Evolutionary conservation across 2,329 filamentous ascomycete genomes (phyloP), one percentile per base, ranked within the genome.

Genomic region (Didymosphaeria variabile): DNA sequence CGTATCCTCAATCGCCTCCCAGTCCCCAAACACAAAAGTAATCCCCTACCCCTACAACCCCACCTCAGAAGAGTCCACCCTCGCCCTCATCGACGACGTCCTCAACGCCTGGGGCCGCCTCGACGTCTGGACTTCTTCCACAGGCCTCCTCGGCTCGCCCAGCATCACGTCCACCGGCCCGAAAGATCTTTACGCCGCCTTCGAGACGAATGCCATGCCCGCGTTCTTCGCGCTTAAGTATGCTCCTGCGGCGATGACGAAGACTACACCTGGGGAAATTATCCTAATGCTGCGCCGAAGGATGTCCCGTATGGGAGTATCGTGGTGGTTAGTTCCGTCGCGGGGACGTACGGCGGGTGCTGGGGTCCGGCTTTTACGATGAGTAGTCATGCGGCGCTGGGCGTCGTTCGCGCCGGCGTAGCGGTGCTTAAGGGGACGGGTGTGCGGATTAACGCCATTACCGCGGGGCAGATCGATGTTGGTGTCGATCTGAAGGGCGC

Each of bases 211-310:
- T 68, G 82, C 82, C 42, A 82, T 89, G 75, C 85, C 86, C 7
- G 86, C 87, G 2, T 89, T 90, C 79, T 88, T 88, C 67, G 87
- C 87, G 1, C 79, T 89, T 63, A 89, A 89, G 72, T 88, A 89
- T 67, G 86, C 86, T 0, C 86, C 87, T 0, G 83, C 86, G 2
- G 87, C 88, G 1, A 89, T 90, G 87, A 81, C 78, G 19, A 89
- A 89, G 71, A 82, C 84, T 7, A 84, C 84, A 0, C 79, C 82
- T 0, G 84, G 85, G 81, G 84, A 8, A 81, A 72, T 46, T 89
- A 90, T 67, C 80, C 85, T 0, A 89, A 89, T 67, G 87, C 87
- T 0, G 84, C 86, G 13, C 85, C 85, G 0, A 89, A 89, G 68
- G 83, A 84, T 65, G 80, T 83, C 52, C 79, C 81, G n/a, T 89